Conservation (phyloP, 2,329 filamentous ascomycete genomes). For the Ambrosiella beaveri region DNA sequence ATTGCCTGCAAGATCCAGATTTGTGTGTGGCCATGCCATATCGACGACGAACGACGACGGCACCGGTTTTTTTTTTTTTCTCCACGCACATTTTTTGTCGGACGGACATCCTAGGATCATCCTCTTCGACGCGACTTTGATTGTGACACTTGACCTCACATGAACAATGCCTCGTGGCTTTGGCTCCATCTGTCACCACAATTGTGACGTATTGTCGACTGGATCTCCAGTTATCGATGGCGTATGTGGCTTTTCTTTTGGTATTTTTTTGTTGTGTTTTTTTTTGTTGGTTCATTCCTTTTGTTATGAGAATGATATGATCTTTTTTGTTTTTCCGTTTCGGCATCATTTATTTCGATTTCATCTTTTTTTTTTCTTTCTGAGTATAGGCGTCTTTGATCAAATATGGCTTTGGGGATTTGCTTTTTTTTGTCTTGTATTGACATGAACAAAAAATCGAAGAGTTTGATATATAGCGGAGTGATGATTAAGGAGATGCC, state of each 20-base stretch:
- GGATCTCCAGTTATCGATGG: not conserved
- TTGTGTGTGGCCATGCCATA: not conserved
- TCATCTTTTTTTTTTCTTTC: not conserved
- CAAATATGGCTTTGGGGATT: not conserved
- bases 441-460: not conserved
- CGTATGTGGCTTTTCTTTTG: not conserved
- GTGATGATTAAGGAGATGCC: not conserved
- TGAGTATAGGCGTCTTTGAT: not conserved
- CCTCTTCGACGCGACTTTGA: too few species aligned
- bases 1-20: not conserved
- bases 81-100: too few species aligned
- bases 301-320: slow-evolving; percentile 12
- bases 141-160: too few species aligned
- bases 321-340: slow-evolving; percentile 1
- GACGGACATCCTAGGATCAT: too few species aligned
- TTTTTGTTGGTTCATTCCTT: slow-evolving; percentile 5
- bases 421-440: not conserved
- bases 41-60: too few species aligned
- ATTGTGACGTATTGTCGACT: not conserved
- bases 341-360: not conserved
- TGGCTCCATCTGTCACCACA: not conserved
- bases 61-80: too few species aligned
- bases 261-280: not conserved
- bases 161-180: too few species aligned
- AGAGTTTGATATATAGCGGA: not conserved